phyloP scores from a whole-genome alignment of 768 basidiomycete genomes.

The Leucosporidium scottii region DNA sequence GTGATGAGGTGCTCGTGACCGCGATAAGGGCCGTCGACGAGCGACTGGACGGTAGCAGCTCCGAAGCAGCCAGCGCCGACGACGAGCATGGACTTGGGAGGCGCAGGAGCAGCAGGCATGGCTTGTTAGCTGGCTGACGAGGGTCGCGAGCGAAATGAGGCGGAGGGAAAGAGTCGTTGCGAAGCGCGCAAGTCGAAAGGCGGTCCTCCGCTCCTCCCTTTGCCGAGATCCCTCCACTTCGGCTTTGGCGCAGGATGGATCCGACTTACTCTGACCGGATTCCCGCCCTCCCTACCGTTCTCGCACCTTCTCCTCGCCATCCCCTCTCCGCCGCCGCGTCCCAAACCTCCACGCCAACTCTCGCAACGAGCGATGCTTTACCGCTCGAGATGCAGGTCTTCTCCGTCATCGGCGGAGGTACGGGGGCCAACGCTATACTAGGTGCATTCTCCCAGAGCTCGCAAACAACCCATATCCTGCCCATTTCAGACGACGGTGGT shows the following conservation, averaged over 20 bases:
- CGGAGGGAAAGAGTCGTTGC: no score
- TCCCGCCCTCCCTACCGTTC: not conserved
- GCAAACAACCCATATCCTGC: slow-evolving; percentile 9
- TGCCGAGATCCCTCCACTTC: no score
- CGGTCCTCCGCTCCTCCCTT: no score
- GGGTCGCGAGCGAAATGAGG: no score
- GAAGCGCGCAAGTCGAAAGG: no score
- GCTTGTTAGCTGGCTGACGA: no score
- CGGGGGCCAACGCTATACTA: slow-evolving; percentile 24
- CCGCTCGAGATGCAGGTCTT: not conserved
- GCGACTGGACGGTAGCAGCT: slow-evolving; percentile 31
- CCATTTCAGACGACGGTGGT: slow-evolving; percentile 30
- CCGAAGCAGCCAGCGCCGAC: slow-evolving; percentile 38
- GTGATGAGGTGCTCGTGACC: slow-evolving; percentile 28
- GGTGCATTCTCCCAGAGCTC: not conserved
- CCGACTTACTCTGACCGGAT: not conserved
- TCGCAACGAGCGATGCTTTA: not conserved
- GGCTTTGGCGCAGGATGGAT: no score
- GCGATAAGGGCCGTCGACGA: slow-evolving; percentile 29
- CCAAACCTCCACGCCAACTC: not conserved
- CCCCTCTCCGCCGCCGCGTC: not conserved
- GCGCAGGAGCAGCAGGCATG: no score
- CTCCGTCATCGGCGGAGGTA: slow-evolving; percentile 25
- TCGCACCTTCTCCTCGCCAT: not conserved
- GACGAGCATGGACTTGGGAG: slow-evolving; percentile 3